Base-by-base conservation (phyloP, 345 rosid genomes). In the Salix purpurea region DNA sequence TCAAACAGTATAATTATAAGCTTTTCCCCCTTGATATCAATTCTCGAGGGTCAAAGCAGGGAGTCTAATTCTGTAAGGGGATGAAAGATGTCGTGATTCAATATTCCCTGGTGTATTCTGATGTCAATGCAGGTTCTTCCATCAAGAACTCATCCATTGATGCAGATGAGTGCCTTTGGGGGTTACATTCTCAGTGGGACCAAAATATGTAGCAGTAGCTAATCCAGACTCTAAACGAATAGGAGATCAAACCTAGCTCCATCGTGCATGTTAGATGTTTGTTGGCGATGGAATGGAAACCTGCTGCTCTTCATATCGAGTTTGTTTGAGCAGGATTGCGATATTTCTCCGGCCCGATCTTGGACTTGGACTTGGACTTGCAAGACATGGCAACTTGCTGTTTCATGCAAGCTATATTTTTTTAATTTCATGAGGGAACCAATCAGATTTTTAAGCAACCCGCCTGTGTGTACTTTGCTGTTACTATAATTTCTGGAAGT, bases 101-200 rank as follows among this genome's bases (percentile, higher is more conserved):
- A 56, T n/a, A 10, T 68, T 21, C 13, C 44, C 30, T 42, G 23
- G 13, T 70, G 26, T 34, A 44, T 61, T 50, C 23, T 16, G n/a
- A 26, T 67, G 54, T 2, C 24, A 75, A 60, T 70, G 76, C 82
- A 92, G 97, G 97, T 95, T 72, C 96, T 93, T 79, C 97, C 96
- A 5, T 93, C 91, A 6, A 93, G 99, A 86, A 89, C 97, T 64
- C 99, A 95, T 79, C 99, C 97, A 32, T 88, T 83, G 80, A 90
- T 93, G 99, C 97, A 90, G 80, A 93, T 95, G 97, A 91, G 89
- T 76, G 87, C 93, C 37, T 87, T 83, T 56, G 96, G 97, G 26
- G 99, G 97, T 21, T 95, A 91, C 75, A 85, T 95, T 79, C 85
- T 93, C n/a, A 90, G 93, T n/a, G 97, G 97, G 42, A 90, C 86